These are phyloP conservation scores for Citropsis articulata DNA, from an alignment of 345 rosid species.

Conservation along the genomic window DNA sequence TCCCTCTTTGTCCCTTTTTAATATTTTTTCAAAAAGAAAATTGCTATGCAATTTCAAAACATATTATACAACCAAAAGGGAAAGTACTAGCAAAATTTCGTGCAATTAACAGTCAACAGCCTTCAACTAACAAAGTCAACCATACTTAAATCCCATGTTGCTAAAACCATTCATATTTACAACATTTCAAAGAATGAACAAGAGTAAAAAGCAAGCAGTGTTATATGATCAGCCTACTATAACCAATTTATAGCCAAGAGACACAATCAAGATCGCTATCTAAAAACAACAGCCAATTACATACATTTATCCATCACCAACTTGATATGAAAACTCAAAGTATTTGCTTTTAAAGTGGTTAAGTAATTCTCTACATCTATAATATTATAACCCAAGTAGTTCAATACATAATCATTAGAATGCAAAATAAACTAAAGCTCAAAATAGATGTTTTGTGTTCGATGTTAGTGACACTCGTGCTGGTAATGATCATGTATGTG, in stretches of 20 bases:
- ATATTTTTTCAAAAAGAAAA: neutral
- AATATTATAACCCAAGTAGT: neutral
- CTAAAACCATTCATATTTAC: neutral
- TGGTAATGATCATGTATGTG: too few species aligned
- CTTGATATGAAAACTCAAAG: neutral
- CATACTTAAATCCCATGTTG: neutral
- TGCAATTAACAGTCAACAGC: neutral
- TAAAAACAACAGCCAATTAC: neutral
- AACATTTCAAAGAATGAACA: neutral
- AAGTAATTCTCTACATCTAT: neutral
- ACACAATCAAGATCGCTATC: neutral
- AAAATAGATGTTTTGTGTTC: too few species aligned
- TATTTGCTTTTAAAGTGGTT: neutral
- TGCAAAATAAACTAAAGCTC: neutral
- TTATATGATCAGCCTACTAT: neutral
- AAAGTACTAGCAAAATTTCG: neutral
- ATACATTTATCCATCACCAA: neutral
- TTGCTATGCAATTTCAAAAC: neutral
- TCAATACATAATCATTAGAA: neutral
- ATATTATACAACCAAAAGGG: neutral
- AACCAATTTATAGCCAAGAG: neutral
- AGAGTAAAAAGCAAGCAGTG: neutral
- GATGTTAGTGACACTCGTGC: too few species aligned
- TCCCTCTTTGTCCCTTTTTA: neutral
- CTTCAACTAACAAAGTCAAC: neutral